Evolutionary conservation across 805 yeast genomes (phyloP), one percentile per base, ranked within the genome.

Genomic region (Jamesozyma hellenica): DNA sequence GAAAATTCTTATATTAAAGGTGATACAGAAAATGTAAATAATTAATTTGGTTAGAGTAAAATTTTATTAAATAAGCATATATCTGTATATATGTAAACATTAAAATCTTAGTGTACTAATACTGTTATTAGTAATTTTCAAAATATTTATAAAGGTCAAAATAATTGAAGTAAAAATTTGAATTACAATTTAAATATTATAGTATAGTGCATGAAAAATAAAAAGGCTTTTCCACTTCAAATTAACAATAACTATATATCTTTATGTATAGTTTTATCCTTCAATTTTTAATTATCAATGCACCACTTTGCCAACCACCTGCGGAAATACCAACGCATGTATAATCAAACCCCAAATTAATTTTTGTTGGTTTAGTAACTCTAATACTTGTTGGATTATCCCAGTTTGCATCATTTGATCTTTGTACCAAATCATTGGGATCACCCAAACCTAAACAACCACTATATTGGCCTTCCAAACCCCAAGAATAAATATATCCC

Each of bases 221-320:
- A n/a, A n/a, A n/a, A n/a, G n/a, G n/a, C n/a, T n/a, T n/a, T n/a
- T n/a, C n/a, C n/a, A n/a, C n/a, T n/a, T n/a, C n/a, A n/a, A n/a
- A n/a, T n/a, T n/a, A n/a, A n/a, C n/a, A n/a, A n/a, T n/a, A n/a
- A n/a, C n/a, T n/a, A n/a, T n/a, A n/a, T n/a, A n/a, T 21, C 23
- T 21, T 21, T 21, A 21, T 21, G 8, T 21, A 21, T 21, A 21
- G 8, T 21, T 21, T 21, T 21, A 21, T 21, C 8, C 8, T 32
- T 18, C 11, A 32, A 17, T 35, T 42, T 34, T 50, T 51, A 3
- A 52, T 50, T 13, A 75, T 63, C 38, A 82, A 63, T 1, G 86
- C 87, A 33, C 79, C 76, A 5, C 85, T 72, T 42, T 82, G 92
- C 90, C 90, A 82, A 1, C 92, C 94, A 13, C 77, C 79, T 6